Base-by-base conservation (phyloP, 2,329 filamentous ascomycete genomes). In the Chrysoporthe cubensis region DNA sequence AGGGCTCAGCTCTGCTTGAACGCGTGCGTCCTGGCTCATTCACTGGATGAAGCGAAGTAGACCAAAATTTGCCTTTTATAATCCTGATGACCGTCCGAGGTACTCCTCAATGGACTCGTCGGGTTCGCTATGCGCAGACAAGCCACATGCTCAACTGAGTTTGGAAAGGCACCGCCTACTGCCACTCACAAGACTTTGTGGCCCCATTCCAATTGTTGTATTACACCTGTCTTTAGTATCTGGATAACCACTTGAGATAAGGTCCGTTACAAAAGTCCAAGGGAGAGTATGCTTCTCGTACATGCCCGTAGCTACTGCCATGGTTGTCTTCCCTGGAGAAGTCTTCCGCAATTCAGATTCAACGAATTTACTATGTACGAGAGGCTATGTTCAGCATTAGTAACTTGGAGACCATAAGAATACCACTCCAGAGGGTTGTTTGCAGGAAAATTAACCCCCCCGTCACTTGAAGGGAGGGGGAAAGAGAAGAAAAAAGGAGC, bases 1-100 rank as follows among this genome's bases (percentile, higher is more conserved):
- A 78, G 70, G 74, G 71, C 77, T 79, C 79, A 66, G 57, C 61
- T 70, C 72, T 71, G 72, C 72, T 75, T 73, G 73, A 77, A 78
- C 79, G 72, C 68, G 46, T 65, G 68, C 54, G 68, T 18, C 13
- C 65, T 69, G 62, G 60, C 44, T 56, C 62, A 67, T 69, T 67
- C 68, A 26, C 14, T 54, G 65, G 65, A 67, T 69, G 65, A 62
- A 65, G 61, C 62, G 68, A 69, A 65, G 65, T 56, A 69, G 65
- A 69, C 61, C 37, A 50, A 64, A 2, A 59, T 61, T 72, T 56
- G 72, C 71, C 63, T 69, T 66, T 56, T 68, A 67, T 69, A 69
- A 67, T 69, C 61, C 68, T 69, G 62, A 62, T 62, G 62, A 69
- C 44, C 50, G 65, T 67, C 66, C 62, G 65, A 69, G 66, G 50